Conservation (phyloP, 352 stramenopile species). For the Globisporangium okanoganense region DNA sequence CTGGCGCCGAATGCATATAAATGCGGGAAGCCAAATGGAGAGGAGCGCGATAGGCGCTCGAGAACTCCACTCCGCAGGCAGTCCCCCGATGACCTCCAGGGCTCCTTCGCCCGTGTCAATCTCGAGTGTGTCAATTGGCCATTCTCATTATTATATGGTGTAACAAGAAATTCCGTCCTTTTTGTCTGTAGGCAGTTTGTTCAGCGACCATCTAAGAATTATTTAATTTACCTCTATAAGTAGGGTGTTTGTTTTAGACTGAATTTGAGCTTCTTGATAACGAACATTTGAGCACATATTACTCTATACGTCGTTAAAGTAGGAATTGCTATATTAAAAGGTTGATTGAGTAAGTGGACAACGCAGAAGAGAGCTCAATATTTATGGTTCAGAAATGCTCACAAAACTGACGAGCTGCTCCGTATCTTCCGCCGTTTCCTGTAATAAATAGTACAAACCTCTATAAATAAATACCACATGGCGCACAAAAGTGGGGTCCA, state of each 20-base stretch:
- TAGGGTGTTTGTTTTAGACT: not conserved
- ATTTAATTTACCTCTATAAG: not conserved
- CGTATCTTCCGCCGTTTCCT: slow-evolving; percentile 10
- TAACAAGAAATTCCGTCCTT: not conserved
- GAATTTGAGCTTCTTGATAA: not conserved
- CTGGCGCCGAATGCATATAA: not conserved
- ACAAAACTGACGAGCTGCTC: slow-evolving; percentile 2
- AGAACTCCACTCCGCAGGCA: not conserved
- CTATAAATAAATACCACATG: not conserved
- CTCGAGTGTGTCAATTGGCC: not conserved
- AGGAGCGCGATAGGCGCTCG: not conserved
- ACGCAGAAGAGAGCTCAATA: slow-evolving; percentile 2
- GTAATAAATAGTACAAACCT: not conserved
- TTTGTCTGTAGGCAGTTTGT: slow-evolving; percentile 6
- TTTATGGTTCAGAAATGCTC: slow-evolving; percentile 5
- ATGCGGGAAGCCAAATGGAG: not conserved
- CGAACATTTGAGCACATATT: not conserved
- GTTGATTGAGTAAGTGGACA: slow-evolving; percentile 4
- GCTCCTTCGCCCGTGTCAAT: too few relatives aligned
- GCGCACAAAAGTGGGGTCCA: not conserved
- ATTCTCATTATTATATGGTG: not conserved
- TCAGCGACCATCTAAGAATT: not conserved
- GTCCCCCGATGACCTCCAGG: too few relatives aligned
- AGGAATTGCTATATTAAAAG: not conserved
- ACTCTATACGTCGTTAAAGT: not conserved